phyloP scores from a whole-genome alignment of 2,329 filamentous ascomycete genomes.

The Fusarium burgessii region DNA sequence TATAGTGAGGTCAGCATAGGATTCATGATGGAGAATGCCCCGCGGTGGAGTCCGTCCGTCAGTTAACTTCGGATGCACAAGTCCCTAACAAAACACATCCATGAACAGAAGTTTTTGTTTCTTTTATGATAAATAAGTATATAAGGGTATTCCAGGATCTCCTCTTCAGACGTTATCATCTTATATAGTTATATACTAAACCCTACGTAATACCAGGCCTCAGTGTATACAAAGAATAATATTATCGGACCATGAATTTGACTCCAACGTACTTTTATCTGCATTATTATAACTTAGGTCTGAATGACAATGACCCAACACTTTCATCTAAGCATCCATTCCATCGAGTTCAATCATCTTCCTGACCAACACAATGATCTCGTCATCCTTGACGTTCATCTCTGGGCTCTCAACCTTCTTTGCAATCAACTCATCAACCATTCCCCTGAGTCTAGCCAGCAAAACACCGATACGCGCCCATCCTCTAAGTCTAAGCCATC shows the following conservation, averaged over 20 bases:
- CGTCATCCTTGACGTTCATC: constrained; percentile 66
- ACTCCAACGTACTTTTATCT: not conserved
- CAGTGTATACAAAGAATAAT: not conserved
- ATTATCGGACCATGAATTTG: not conserved
- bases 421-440: constrained; percentile 88
- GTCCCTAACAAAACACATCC: not conserved
- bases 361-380: constrained; percentile 81
- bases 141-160: not conserved
- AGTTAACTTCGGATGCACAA: not conserved
- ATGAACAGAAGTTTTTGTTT: not conserved
- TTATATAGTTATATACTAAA: too few species aligned
- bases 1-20: constrained; percentile 7
- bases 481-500: constrained; percentile 86
- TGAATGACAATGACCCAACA: not conserved
- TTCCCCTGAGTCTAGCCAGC: constrained; percentile 81
- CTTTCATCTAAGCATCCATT: constrained; percentile 69
- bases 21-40: constrained; percentile 26
- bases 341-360: constrained; percentile 91
- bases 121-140: not conserved
- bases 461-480: constrained; percentile 97
- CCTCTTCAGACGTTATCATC: not conserved
- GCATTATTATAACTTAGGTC: not conserved
- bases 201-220: not conserved
- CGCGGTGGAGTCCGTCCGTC: constrained; percentile 22
- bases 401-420: constrained; percentile 82